Percentiles rank a stretch among this genome's conserved stretches.
Conservation (phyloP, 2,329 filamentous ascomycete species). For the Aspergillus puulaauensis region DNA sequence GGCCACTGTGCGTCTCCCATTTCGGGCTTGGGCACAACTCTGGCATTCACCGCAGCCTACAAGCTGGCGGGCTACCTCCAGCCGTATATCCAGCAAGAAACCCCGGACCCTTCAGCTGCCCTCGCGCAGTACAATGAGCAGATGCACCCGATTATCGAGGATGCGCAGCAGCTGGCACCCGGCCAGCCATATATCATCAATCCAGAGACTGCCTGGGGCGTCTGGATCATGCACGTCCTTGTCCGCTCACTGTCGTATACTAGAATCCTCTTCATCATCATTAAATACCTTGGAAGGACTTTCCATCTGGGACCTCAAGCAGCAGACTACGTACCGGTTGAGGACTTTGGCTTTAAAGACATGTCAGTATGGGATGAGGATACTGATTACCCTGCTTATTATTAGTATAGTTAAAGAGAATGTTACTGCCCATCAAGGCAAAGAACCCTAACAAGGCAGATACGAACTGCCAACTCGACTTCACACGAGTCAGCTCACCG, state of each 20-base stretch:
- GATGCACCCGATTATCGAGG: not conserved
- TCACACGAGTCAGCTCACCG: too few species aligned
- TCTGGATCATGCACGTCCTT: not conserved
- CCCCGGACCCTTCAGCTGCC: not conserved
- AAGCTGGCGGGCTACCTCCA: slow-evolving; percentile 50
- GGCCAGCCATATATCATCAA: not conserved
- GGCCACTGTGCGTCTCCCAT: slow-evolving; percentile 36
- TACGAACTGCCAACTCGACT: too few species aligned
- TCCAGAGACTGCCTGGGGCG: not conserved
- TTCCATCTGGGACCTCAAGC: not conserved
- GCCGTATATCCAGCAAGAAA: not conserved
- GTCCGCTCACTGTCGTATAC: not conserved
- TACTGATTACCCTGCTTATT: too few species aligned
- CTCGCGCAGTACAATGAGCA: not conserved
- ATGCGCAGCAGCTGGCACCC: not conserved
- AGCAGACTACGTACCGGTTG: not conserved
- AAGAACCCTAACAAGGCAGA: too few species aligned
- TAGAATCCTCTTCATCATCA: not conserved
- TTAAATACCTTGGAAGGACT: not conserved
- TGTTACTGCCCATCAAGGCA: too few species aligned
- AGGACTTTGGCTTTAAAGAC: slow-evolving; percentile 1
- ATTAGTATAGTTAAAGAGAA: too few species aligned
- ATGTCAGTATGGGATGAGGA: not conserved
- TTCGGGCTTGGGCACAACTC: slow-evolving; percentile 38
- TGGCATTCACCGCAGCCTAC: slow-evolving; percentile 48